Evolutionary conservation across 2,329 filamentous ascomycete genomes (phyloP).

Genomic region (Aspergillus tubingensis): DNA sequence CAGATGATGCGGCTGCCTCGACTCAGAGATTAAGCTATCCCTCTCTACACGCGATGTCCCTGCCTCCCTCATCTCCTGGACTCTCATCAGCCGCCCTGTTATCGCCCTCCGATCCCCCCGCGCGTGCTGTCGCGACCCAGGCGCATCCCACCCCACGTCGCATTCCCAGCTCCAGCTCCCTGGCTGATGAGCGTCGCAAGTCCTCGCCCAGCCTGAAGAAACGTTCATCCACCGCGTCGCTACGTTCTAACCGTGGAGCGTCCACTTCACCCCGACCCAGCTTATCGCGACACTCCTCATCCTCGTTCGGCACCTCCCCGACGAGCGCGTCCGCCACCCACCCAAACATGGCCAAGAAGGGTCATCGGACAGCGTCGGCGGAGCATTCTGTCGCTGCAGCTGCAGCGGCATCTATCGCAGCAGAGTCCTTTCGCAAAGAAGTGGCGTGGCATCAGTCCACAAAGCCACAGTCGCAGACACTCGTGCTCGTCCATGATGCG

Average conservation of each 20-base stretch:
- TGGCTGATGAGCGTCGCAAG: slow-evolving; percentile 40
- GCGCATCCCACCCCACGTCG: slow-evolving; percentile 28
- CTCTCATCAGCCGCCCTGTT: slow-evolving; percentile 26
- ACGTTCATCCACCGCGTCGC: slow-evolving; percentile 39
- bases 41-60: slow-evolving; percentile 28
- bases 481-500: slow-evolving; percentile 87
- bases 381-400: slow-evolving; percentile 46
- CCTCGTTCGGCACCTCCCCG: slow-evolving; percentile 31
- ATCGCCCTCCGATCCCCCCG: slow-evolving; percentile 26
- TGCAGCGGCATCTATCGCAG: slow-evolving; percentile 61
- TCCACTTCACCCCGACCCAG: slow-evolving; percentile 32
- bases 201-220: slow-evolving; percentile 42
- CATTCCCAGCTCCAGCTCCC: slow-evolving; percentile 38
- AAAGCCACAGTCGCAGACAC: slow-evolving; percentile 57
- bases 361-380: slow-evolving; percentile 22
- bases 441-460: slow-evolving; percentile 61
- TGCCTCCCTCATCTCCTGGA: slow-evolving; percentile 29
- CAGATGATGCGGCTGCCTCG: slow-evolving; percentile 21
- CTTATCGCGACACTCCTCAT: slow-evolving; percentile 38
- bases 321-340: slow-evolving; percentile 16
- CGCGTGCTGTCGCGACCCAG: slow-evolving; percentile 23
- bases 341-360: slow-evolving; percentile 31
- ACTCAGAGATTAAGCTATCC: slow-evolving; percentile 31
- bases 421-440: slow-evolving; percentile 69
- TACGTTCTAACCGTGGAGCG: slow-evolving; percentile 36